Evolutionary conservation across 139 green algal species (phyloP).

Genomic region (Raphidocelis subcapitata): DNA sequence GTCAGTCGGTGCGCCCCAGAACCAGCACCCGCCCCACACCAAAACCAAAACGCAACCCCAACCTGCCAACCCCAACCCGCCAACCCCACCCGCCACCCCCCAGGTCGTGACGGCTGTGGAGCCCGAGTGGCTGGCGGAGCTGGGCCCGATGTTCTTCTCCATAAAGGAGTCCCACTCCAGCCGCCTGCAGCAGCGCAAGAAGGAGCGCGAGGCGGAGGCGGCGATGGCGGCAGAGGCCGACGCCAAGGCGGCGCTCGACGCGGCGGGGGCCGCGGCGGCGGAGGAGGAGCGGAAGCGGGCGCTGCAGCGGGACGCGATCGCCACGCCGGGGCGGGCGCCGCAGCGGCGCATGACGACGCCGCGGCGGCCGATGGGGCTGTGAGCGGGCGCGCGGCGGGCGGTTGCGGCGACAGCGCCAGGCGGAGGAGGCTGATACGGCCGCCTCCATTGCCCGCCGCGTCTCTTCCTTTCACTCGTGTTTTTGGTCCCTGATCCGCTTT

Average conservation of each 20-base stretch:
- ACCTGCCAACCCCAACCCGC: too few relatives aligned
- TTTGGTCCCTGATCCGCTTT: too few relatives aligned
- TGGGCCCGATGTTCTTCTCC: conserved; percentile 98
- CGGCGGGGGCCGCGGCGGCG: conserved; percentile 15
- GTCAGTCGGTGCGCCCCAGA: too few relatives aligned
- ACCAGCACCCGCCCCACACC: too few relatives aligned
- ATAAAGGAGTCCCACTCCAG: conserved; percentile 87
- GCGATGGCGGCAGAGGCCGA: conserved; percentile 76
- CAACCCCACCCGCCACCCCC: too few relatives aligned
- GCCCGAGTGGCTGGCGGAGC: conserved; percentile 95
- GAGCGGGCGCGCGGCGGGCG: too few relatives aligned
- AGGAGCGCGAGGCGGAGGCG: conserved; percentile 69
- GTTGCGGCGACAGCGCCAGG: too few relatives aligned
- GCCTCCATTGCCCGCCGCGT: too few relatives aligned
- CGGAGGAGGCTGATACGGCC: too few relatives aligned
- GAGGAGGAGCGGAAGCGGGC: conserved; percentile 36
- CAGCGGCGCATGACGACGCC: conserved; percentile 11
- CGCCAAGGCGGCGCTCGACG: background rate
- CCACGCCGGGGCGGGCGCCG: conserved; percentile 56
- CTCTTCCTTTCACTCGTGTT: too few relatives aligned
- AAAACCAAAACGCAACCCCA: too few relatives aligned
- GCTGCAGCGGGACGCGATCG: conserved; percentile 64
- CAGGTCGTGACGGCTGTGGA: conserved; percentile 97
- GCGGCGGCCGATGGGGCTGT: background rate
- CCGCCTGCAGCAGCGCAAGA: conserved; percentile 76